These are phyloP conservation scores for Bipolaris oryzae DNA, from an alignment of 2,329 filamentous ascomycete genomes.

Conservation along the genomic window DNA sequence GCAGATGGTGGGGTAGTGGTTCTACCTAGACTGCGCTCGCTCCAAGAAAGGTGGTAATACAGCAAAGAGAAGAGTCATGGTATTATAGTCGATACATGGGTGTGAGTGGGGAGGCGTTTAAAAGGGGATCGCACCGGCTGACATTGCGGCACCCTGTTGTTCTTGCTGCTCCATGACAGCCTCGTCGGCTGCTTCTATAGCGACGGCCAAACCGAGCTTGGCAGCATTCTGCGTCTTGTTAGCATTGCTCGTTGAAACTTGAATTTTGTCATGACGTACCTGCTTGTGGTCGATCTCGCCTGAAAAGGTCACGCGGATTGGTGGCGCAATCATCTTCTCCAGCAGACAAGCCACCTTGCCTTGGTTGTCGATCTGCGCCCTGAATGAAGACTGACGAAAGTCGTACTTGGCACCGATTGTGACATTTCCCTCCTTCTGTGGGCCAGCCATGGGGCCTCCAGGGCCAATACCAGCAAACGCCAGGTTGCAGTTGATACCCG, in stretches of 20 bases:
- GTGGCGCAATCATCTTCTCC: slow-evolving; percentile 93
- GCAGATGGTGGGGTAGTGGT: slow-evolving; percentile 29
- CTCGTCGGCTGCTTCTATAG: slow-evolving; percentile 55
- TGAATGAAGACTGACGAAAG: slow-evolving; percentile 93
- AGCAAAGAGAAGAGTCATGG: slow-evolving; percentile 48
- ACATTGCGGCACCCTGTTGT: slow-evolving; percentile 30
- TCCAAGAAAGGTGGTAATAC: slow-evolving; percentile 49
- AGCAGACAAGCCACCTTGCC: slow-evolving; percentile 91
- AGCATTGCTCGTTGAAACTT: slow-evolving; percentile 18
- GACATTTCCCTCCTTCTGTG: slow-evolving; percentile 83
- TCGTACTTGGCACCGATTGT: slow-evolving; percentile 97
- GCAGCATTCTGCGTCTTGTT: slow-evolving; percentile 74
- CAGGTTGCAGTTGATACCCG: slow-evolving; percentile 91
- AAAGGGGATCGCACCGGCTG: slow-evolving; percentile 48
- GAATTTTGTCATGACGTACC: slow-evolving; percentile 64
- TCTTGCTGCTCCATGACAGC: slow-evolving; percentile 52
- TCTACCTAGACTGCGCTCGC: slow-evolving; percentile 30
- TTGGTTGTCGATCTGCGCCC: slow-evolving; percentile 92
- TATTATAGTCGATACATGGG: slow-evolving; percentile 43
- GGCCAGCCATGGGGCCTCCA: slow-evolving; percentile 68
- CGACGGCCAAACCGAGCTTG: slow-evolving; percentile 93
- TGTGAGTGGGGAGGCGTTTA: slow-evolving; percentile 34
- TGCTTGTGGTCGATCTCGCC: slow-evolving; percentile 96
- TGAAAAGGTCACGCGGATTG: slow-evolving; percentile 91
- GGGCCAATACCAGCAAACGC: slow-evolving; percentile 71